Evolutionary conservation across 2,329 filamentous ascomycete species (phyloP).

Genomic region (Aspergillus floridensis): DNA sequence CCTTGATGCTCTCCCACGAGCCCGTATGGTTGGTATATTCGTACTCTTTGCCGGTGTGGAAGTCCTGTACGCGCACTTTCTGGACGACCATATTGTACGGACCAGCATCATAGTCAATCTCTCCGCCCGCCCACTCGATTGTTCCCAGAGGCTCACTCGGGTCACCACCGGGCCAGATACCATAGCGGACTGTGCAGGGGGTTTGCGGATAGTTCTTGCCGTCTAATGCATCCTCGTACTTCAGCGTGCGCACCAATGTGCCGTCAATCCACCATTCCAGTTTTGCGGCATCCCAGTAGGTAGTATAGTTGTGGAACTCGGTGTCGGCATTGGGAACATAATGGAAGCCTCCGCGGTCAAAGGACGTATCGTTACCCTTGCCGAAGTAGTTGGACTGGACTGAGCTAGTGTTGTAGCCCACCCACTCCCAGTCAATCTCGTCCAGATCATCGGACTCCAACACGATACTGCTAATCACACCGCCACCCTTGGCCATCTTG

Average conservation of each 20-base stretch:
- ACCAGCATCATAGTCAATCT: constrained; percentile 62
- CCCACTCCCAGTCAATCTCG: constrained; percentile 71
- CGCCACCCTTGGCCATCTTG: constrained; percentile 70
- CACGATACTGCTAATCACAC: constrained; percentile 79
- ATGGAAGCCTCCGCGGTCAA: constrained; percentile 80
- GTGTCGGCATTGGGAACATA: constrained; percentile 58
- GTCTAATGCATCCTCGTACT: constrained; percentile 55
- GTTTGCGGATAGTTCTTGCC: constrained; percentile 67
- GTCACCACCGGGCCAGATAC: constrained; percentile 65
- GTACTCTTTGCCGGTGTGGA: constrained; percentile 64
- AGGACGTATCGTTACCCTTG: constrained; percentile 74
- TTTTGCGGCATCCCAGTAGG: constrained; percentile 66
- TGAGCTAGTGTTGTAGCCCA: constrained; percentile 37
- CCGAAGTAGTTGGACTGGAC: constrained; percentile 92
- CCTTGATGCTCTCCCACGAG: constrained; percentile 63
- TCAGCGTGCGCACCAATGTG: constrained; percentile 59
- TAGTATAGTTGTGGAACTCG: constrained; percentile 49
- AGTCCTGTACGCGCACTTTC: constrained; percentile 57
- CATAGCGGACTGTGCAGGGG: constrained; percentile 68
- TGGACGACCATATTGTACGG: constrained; percentile 75
- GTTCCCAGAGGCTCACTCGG: constrained; percentile 42
- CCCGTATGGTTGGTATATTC: constrained; percentile 62
- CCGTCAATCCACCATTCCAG: constrained; percentile 68
- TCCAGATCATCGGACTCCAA: constrained; percentile 80
- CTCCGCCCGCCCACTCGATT: constrained; percentile 67